Evolutionary conservation across 106 monocot species (phyloP).

Genomic region (Dactylorhiza incarnata): DNA sequence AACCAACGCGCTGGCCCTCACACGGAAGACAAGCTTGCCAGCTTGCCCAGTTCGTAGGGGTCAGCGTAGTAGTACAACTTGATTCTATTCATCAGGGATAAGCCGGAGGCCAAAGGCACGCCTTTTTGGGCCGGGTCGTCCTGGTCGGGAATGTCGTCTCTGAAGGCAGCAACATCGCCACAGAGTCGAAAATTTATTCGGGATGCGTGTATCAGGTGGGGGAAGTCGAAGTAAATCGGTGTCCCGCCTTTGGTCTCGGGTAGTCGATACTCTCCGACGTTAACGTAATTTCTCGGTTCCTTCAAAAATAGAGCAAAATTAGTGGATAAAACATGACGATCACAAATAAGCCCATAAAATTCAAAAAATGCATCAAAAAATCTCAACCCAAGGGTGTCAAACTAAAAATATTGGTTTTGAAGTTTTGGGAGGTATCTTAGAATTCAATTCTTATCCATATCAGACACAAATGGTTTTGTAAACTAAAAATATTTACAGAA

Average conservation of each 20-base stretch:
- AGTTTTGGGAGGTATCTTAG: too few species aligned
- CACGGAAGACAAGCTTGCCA: slow-evolving; percentile 51
- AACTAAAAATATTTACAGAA: too few species aligned
- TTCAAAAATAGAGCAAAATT: slow-evolving; percentile 14
- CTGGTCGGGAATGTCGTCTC: slow-evolving; percentile 69
- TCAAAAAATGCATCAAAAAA: background rate
- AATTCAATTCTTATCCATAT: too few species aligned
- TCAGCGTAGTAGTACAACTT: slow-evolving; percentile 83
- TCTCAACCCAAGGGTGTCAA: background rate
- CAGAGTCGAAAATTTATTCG: slow-evolving; percentile 50
- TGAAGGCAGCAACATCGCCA: slow-evolving; percentile 76
- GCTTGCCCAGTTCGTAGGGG: slow-evolving; percentile 82
- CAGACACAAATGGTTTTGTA: too few species aligned
- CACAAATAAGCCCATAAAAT: background rate
- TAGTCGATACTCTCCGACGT: slow-evolving; percentile 76
- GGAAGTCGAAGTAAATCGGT: slow-evolving; percentile 81
- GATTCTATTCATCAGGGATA: slow-evolving; percentile 77
- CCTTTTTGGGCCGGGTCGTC: slow-evolving; percentile 42
- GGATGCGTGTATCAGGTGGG: slow-evolving; percentile 40
- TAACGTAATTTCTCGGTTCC: slow-evolving; percentile 57
- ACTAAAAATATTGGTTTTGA: too few species aligned
- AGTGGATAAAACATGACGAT: background rate
- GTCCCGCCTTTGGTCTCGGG: slow-evolving; percentile 73
- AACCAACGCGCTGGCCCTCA: slow-evolving; percentile 9
- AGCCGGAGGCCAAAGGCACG: slow-evolving; percentile 54